Conservation (phyloP, 2,329 filamentous ascomycete species). For the Pleurostoma richardsiae region DNA sequence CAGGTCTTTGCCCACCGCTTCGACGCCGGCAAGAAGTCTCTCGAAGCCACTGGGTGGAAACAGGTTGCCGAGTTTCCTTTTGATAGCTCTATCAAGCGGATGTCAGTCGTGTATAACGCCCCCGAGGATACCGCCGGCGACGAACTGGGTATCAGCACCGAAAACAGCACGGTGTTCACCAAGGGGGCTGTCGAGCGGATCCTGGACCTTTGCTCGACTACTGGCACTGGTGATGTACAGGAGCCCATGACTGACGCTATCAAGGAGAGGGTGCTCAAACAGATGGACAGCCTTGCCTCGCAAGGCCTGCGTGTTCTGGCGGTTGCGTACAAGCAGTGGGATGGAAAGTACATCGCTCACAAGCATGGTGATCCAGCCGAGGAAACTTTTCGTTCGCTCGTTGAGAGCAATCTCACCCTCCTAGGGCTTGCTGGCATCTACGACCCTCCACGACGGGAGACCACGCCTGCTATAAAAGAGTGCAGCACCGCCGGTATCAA, state of each 20-base stretch:
- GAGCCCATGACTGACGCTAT: constrained; percentile 44
- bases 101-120: constrained; percentile 67
- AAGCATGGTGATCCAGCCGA: constrained; percentile 28
- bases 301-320: constrained; percentile 70
- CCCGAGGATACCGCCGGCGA: constrained; percentile 31
- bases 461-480: constrained; percentile 64
- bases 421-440: constrained; percentile 83
- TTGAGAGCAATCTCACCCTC: constrained; percentile 67
- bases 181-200: constrained; percentile 60
- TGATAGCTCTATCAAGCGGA: constrained; percentile 72
- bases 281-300: constrained; percentile 56
- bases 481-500: constrained; percentile 70
- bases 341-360: constrained; percentile 38
- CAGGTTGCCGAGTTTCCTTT: constrained; percentile 72
- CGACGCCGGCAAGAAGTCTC: constrained; percentile 47
- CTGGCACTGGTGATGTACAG: constrained; percentile 35
- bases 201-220: constrained; percentile 48
- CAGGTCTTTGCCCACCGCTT: constrained; percentile 72
- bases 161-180: constrained; percentile 50
- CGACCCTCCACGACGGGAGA: constrained; percentile 79
- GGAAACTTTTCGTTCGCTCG: constrained; percentile 46
- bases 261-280: constrained; percentile 43
- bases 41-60: constrained; percentile 52
- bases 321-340: constrained; percentile 58
- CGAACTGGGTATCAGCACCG: constrained; percentile 26